Evolutionary conservation across 1,284 basidiomycete genomes (phyloP), one percentile per base, ranked within the genome.

Genomic region (Earliella scabrosa): DNA sequence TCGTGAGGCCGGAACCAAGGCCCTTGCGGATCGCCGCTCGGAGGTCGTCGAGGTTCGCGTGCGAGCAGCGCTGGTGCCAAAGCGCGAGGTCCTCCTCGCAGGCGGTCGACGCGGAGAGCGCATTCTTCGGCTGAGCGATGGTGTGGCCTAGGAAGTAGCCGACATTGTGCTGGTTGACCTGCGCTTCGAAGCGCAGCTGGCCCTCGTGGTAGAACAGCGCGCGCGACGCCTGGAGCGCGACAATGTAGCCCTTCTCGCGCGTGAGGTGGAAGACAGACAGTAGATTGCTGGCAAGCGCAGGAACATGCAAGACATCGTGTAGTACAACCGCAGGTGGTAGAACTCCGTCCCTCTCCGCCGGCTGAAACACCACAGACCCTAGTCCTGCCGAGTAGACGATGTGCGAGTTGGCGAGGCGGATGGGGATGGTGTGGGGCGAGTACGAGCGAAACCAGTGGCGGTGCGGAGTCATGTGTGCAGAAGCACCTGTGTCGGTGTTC

Each of bases 391-490:
- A n/a, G n/a, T n/a, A n/a, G 16, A 59, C 58, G 13, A 70, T 45
- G 50, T 48, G 34, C 24, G 24, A 50, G 38, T 50, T 50, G 38
- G 48, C 48, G 11, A 50, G 39, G 26, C 18, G 39, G 20, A 50
- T 50, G 38, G 48, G 48, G 39, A 50, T 43, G 39, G 64, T n/a
- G n/a, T n/a, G n/a, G n/a, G n/a, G n/a, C 3, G 41, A 52, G 56
- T 75, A 74, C 51, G 62, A 65, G n/a, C n/a, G 29, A 46, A 75
- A 54, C 40, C 50, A 51, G 50, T 51, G 50, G 23, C 24, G 41
- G 40, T 51, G 50, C 2, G 50, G 50, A n/a, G 50, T 51, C 50
- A 51, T 51, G 50, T 51, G 50, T 44, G 50, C 50, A 51, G 50
- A 51, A 44, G 50, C 50, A 51, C 50, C 50, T 51, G 50, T 51